A percentile compares a stretch with the other conserved stretches of the same genome.
Evolutionary conservation across 306 rosid species (phyloP).

Genomic region (Gastrolobium bilobum): DNA sequence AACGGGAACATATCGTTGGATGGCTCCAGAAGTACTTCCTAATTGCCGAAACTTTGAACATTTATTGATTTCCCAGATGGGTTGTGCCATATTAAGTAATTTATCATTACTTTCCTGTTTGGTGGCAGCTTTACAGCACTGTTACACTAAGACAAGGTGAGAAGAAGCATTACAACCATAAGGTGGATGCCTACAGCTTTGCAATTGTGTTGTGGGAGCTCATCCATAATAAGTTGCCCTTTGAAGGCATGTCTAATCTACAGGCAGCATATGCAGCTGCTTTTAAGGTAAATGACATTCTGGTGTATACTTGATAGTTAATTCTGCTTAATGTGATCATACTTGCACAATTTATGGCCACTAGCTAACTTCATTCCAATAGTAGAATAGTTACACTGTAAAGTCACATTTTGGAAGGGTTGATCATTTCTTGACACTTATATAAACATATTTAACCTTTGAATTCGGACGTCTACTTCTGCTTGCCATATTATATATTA

Average conservation of each 20-base stretch:
- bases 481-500: neutral
- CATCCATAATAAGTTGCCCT: constrained; percentile 88
- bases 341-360: constrained; percentile 16
- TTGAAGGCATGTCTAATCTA: constrained; percentile 98
- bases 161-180: constrained; percentile 95
- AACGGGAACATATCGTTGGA: constrained; percentile 97
- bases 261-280: constrained; percentile 99
- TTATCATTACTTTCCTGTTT: constrained; percentile 41
- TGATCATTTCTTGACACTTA: neutral
- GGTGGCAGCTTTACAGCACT: constrained; percentile 90
- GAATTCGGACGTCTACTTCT: neutral
- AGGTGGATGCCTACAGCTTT: constrained; percentile 96
- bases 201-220: constrained; percentile 98
- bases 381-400: neutral
- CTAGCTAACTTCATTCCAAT: neutral
- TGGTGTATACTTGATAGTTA: neutral
- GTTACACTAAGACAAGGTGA: constrained; percentile 96
- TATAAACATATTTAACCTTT: neutral
- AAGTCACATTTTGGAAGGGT: constrained; percentile 18
- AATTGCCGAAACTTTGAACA: constrained; percentile 21
- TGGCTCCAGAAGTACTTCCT: constrained; percentile 92
- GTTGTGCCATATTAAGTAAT: constrained; percentile 36
- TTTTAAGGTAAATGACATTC: constrained; percentile 73
- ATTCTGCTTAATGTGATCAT: constrained; percentile 23
- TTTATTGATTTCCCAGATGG: constrained; percentile 7